phyloP scores from a whole-genome alignment of 805 yeast genomes.

The Blastobotrys terrestris region DNA sequence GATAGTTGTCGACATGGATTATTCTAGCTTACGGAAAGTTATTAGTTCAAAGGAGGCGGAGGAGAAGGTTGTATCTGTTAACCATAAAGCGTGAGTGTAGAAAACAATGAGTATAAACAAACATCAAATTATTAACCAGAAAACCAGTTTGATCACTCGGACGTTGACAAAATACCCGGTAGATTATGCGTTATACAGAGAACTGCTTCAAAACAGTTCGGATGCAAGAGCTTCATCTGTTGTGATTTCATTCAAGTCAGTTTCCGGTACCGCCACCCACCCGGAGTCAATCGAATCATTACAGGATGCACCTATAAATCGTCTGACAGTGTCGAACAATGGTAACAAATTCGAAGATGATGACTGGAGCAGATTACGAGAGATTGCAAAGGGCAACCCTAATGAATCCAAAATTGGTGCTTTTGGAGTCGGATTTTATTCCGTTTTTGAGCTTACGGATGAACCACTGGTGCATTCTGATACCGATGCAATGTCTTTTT shows the following conservation, averaged over 20 bases:
- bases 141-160: conserved; percentile 31
- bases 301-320: conserved; percentile 21
- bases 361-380: conserved; percentile 36
- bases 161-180: conserved; percentile 39
- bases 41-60: conserved; percentile 9
- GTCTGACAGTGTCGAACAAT: conserved; percentile 30
- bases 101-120: neutral
- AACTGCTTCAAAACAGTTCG: conserved; percentile 36
- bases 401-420: conserved; percentile 39
- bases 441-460: conserved; percentile 75
- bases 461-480: conserved; percentile 61
- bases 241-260: conserved; percentile 26
- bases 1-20: no score
- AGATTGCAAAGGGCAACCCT: conserved; percentile 39
- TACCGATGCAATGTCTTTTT: conserved; percentile 31
- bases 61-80: conserved; percentile 33
- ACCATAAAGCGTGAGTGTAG: conserved; percentile 32
- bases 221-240: conserved; percentile 35
- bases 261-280: conserved; percentile 10
- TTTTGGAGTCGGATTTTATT: conserved; percentile 50
- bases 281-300: conserved; percentile 15
- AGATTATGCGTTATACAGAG: conserved; percentile 36
- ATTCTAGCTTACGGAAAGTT: conserved; percentile 16
- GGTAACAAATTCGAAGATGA: conserved; percentile 31
- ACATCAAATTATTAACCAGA: neutral